Evolutionary conservation across 2,329 filamentous ascomycete species (phyloP).

Genomic region (Pseudogymnoascus sp.): DNA sequence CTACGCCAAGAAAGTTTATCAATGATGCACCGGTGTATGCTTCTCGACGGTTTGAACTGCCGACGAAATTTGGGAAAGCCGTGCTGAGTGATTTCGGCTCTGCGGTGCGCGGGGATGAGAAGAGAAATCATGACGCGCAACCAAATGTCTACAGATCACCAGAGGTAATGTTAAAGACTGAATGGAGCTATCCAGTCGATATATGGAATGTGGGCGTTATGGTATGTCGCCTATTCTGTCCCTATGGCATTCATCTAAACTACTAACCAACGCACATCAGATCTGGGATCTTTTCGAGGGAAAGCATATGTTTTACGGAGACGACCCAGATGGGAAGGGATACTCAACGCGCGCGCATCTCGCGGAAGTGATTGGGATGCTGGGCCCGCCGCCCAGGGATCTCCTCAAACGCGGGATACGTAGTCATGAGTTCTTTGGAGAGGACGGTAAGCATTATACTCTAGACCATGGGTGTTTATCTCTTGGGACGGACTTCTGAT

Average conservation of each 20-base stretch:
- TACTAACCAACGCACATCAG: conserved; percentile 19
- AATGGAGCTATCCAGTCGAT: conserved; percentile 39
- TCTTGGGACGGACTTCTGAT: not conserved
- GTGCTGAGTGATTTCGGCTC: conserved; percentile 44
- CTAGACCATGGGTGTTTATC: not conserved
- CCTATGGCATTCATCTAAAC: not conserved
- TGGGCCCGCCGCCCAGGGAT: conserved; percentile 15
- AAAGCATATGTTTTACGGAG: conserved; percentile 32
- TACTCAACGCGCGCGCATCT: conserved; percentile 15
- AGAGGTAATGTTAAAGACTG: conserved; percentile 38
- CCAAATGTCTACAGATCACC: conserved; percentile 34
- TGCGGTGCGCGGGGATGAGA: conserved; percentile 29
- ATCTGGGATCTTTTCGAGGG: conserved; percentile 44
- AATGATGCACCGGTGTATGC: conserved; percentile 34
- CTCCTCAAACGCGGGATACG: conserved; percentile 7
- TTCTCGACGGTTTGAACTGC: conserved; percentile 32
- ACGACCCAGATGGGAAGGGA: conserved; percentile 8
- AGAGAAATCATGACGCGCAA: conserved; percentile 31
- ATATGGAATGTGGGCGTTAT: conserved; percentile 45
- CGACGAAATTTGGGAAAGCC: conserved; percentile 25
- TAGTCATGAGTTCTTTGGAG: conserved; percentile 11
- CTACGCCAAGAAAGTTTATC: conserved; percentile 35
- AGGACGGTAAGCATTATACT: conserved; percentile 10
- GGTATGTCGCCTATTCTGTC: conserved; percentile 24
- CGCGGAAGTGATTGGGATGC: conserved; percentile 12